Conservation (phyloP, 768 basidiomycete species). For the Psilocybe subaeruginosa region DNA sequence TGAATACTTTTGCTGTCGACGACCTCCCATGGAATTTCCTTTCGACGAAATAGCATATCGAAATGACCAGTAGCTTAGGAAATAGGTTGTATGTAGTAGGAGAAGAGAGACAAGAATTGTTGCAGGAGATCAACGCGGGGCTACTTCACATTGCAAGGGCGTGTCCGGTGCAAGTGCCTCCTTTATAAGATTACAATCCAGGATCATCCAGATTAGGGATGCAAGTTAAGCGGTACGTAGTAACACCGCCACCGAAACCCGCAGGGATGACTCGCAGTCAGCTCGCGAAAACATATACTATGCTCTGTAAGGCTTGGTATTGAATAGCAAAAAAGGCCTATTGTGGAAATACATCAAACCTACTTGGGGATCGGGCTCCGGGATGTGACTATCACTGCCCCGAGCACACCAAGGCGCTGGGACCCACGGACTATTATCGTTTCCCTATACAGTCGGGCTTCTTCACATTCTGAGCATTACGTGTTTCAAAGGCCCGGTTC, state of each 20-base stretch:
- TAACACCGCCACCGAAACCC: slow-evolving; percentile 19
- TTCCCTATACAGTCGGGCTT: neutral
- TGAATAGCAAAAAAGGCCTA: neutral
- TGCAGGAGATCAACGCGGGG: slow-evolving; percentile 17
- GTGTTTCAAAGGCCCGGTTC: neutral
- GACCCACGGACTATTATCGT: neutral
- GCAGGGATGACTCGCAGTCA: neutral
- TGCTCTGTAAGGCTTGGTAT: neutral
- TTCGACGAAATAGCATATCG: slow-evolving; percentile 53
- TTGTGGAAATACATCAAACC: neutral
- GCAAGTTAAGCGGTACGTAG: slow-evolving; percentile 9
- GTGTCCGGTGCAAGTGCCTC: slow-evolving; percentile 14
- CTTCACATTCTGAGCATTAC: neutral
- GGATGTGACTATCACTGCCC: neutral
- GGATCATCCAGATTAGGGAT: slow-evolving; percentile 12
- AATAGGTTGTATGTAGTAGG: slow-evolving; percentile 10
- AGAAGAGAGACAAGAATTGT: slow-evolving; percentile 3
- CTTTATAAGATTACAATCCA: slow-evolving; percentile 25
- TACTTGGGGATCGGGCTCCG: neutral
- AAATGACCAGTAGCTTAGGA: slow-evolving; percentile 7
- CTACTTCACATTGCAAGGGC: slow-evolving; percentile 25
- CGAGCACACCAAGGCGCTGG: neutral
- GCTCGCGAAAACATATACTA: neutral
- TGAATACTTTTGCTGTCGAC: slow-evolving; percentile 67
- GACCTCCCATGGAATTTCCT: slow-evolving; percentile 77